Evolutionary conservation across 148 eudicot genomes (phyloP).

Genomic region (Polygonum aviculare): DNA sequence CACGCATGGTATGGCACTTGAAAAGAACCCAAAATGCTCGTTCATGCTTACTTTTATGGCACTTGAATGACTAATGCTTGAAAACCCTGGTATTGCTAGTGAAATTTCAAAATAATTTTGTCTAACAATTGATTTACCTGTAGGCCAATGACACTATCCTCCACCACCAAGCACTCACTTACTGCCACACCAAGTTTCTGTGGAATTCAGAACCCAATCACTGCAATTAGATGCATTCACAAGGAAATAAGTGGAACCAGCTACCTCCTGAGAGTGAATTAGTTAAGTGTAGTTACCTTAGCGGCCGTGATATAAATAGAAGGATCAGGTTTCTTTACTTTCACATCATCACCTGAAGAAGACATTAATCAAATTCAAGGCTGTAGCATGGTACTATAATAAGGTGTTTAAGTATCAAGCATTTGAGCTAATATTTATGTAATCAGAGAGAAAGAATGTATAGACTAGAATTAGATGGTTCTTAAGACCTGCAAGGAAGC

Average conservation of each 20-base stretch:
- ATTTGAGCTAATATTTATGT: not conserved
- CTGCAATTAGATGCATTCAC: not conserved
- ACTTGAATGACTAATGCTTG: not conserved
- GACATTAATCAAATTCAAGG: not conserved
- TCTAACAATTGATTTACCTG: conserved; percentile 42
- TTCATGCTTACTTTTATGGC: not conserved
- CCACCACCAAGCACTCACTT: conserved; percentile 78
- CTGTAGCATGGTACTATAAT: not conserved
- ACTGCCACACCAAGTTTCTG: conserved; percentile 71
- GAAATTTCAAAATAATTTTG: not conserved
- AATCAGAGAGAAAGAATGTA: not conserved
- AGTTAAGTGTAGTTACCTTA: conserved; percentile 31
- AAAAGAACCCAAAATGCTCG: not conserved
- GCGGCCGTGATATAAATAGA: conserved; percentile 77
- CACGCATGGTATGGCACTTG: not conserved
- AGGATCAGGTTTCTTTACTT: conserved; percentile 96
- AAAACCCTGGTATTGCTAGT: not conserved
- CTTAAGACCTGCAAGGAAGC: conserved; percentile 80
- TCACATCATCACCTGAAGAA: conserved; percentile 82
- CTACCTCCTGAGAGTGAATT: not conserved
- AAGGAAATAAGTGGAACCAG: not conserved
- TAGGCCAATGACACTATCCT: conserved; percentile 92
- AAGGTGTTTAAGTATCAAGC: not conserved
- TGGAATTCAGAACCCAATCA: conserved; percentile 14
- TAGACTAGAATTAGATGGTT: not conserved